Evolutionary conservation across 202 grass and related monocot species (phyloP).

Genomic region (Carex arenaria): DNA sequence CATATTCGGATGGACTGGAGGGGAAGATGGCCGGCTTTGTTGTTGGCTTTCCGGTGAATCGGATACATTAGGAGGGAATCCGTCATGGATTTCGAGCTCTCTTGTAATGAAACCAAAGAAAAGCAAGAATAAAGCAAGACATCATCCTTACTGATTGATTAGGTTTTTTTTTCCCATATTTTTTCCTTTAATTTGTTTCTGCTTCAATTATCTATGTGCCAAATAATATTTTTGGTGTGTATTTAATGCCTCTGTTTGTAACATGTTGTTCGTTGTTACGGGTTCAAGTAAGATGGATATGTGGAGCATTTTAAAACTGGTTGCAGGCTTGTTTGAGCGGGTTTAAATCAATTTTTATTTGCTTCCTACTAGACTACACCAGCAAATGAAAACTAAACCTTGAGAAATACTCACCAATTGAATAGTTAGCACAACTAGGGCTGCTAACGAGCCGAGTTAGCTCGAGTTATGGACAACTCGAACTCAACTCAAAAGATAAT

Average conservation of each 20-base stretch:
- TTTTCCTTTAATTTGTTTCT: neutral
- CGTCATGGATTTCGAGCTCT: slow-evolving; percentile 62
- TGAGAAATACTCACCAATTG: neutral
- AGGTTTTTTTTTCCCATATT: neutral
- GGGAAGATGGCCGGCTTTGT: slow-evolving; percentile 81
- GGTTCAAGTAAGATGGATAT: neutral
- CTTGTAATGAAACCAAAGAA: slow-evolving; percentile 46
- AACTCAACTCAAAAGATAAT: no score
- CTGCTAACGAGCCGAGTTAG: no score
- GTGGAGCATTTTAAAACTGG: neutral
- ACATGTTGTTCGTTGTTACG: no score
- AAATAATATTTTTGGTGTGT: neutral
- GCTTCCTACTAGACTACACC: neutral
- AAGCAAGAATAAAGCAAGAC: slow-evolving; percentile 32
- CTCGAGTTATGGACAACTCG: no score
- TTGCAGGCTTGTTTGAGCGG: neutral
- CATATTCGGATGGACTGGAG: slow-evolving; percentile 92
- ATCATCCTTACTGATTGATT: slow-evolving; percentile 60
- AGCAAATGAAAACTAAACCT: neutral
- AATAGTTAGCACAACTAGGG: neutral
- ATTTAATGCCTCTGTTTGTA: neutral
- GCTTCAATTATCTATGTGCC: neutral
- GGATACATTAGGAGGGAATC: slow-evolving; percentile 21
- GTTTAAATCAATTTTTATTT: neutral
- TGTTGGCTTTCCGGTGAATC: slow-evolving; percentile 61